Evolutionary conservation across 139 green algal genomes (phyloP).

Genomic region (Coccomyxa sp.): DNA sequence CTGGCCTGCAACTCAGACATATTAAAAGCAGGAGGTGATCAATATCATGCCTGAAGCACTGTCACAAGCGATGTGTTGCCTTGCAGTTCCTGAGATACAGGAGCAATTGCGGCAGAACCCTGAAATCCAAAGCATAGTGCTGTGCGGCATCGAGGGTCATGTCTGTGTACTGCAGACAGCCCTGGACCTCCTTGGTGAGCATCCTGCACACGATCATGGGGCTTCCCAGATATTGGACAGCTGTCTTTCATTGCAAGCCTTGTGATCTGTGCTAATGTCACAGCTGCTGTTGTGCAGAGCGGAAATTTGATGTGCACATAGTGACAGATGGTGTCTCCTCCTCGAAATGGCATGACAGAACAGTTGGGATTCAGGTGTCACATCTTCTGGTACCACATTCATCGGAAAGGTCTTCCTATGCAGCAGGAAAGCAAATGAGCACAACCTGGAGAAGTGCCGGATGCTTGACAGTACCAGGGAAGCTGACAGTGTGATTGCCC

Average conservation of each 20-base stretch:
- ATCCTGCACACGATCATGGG: neutral
- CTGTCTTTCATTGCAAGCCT: neutral
- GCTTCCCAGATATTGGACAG: neutral
- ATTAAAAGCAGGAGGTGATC: neutral
- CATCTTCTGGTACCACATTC: neutral
- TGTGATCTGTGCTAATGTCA: neutral
- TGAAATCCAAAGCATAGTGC: constrained; percentile 43
- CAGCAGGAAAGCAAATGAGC: neutral
- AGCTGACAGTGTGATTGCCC: neutral
- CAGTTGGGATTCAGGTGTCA: constrained; percentile 49
- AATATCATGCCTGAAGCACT: neutral
- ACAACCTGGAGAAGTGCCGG: no score
- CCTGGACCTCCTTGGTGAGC: constrained; percentile 54
- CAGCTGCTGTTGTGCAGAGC: no score
- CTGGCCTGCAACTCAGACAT: neutral
- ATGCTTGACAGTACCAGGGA: neutral
- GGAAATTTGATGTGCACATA: constrained; percentile 76
- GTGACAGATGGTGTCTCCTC: constrained; percentile 76
- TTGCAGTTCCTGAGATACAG: neutral
- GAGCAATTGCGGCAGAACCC: neutral
- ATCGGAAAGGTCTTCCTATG: neutral
- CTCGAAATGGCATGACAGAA: constrained; percentile 54
- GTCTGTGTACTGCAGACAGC: constrained; percentile 90
- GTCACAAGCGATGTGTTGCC: neutral
- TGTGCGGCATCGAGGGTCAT: constrained; percentile 86